Percentiles rank a stretch among this genome's conserved stretches.
phyloP scores from a whole-genome alignment of 495 filamentous ascomycete species.

The Penicillium steckii region DNA sequence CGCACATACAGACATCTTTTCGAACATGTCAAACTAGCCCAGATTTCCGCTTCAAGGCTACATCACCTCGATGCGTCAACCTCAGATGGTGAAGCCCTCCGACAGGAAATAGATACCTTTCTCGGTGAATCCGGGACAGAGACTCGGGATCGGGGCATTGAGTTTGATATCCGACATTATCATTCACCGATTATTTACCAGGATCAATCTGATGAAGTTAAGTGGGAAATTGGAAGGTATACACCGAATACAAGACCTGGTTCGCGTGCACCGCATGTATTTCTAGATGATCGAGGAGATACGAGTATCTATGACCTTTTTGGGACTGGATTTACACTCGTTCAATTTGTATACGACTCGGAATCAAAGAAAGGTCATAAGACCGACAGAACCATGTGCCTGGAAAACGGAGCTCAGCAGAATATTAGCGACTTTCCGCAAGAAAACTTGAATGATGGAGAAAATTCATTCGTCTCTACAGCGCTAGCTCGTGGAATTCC shows the following conservation, averaged over 20 bases:
- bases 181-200: slow-evolving; percentile 15
- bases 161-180: slow-evolving; percentile 25
- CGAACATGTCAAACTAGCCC: slow-evolving; percentile 42
- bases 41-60: not conserved
- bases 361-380: too few relatives aligned
- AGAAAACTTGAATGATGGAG: too few relatives aligned
- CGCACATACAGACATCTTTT: slow-evolving; percentile 40
- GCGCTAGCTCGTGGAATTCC: not conserved
- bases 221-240: slow-evolving; percentile 18
- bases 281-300: slow-evolving; percentile 21
- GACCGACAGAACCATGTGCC: too few relatives aligned
- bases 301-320: slow-evolving; percentile 29
- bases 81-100: not conserved
- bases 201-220: slow-evolving; percentile 5
- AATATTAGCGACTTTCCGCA: too few relatives aligned
- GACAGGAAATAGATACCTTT: slow-evolving; percentile 1
- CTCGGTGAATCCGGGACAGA: slow-evolving; percentile 12
- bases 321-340: slow-evolving; percentile 24
- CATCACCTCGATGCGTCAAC: not conserved
- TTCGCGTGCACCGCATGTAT: slow-evolving; percentile 29
- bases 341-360: slow-evolving; percentile 19
- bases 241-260: slow-evolving; percentile 29
- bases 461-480: not conserved
- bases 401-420: too few relatives aligned
- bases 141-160: slow-evolving; percentile 25